Evolutionary conservation across 192 early-diverging fungal species (phyloP), one percentile per base, ranked within the genome.

Genomic region (Blastocladiella britannica): DNA sequence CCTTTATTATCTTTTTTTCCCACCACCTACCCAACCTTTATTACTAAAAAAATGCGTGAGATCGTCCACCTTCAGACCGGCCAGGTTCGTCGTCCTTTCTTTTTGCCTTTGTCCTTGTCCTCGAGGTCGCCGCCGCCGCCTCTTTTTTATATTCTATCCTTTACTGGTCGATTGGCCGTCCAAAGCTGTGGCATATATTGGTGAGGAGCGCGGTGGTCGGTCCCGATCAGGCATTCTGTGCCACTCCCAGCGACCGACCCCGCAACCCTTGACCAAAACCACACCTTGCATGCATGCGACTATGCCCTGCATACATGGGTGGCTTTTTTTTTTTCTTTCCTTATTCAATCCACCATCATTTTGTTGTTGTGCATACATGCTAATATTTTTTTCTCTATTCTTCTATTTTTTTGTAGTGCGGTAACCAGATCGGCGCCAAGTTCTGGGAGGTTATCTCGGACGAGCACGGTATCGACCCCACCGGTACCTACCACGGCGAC

Each of bases 361-460:
- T n/a, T n/a, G n/a, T n/a, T n/a, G n/a, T n/a, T n/a, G n/a, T n/a
- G n/a, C n/a, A n/a, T n/a, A n/a, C n/a, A n/a, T n/a, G n/a, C n/a
- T n/a, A n/a, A n/a, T n/a, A n/a, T n/a, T n/a, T n/a, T n/a, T n/a
- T n/a, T n/a, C n/a, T n/a, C n/a, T n/a, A n/a, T n/a, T n/a, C n/a
- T n/a, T n/a, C 37, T 47, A 9, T 20, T 4, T 3, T 20, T 20
- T 20, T 47, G 15, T 47, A 62, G 29, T 62, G 58, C 52, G 61
- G 58, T 60, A 61, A 68, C 51, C 68, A 79, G 64, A 80, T 80
- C 56, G 78, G 91, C 71, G 77, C 85, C 69, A 87, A 88, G 73
- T 94, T 94, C 76, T 92, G 89, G 88, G 88, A 91, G 77, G 83
- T 90, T 64, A 85, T 94, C 69, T 75, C 79, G 47, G 80, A 75